Base-by-base conservation (phyloP, 2,329 filamentous ascomycete species). In the Nannizziopsis barbatae region DNA sequence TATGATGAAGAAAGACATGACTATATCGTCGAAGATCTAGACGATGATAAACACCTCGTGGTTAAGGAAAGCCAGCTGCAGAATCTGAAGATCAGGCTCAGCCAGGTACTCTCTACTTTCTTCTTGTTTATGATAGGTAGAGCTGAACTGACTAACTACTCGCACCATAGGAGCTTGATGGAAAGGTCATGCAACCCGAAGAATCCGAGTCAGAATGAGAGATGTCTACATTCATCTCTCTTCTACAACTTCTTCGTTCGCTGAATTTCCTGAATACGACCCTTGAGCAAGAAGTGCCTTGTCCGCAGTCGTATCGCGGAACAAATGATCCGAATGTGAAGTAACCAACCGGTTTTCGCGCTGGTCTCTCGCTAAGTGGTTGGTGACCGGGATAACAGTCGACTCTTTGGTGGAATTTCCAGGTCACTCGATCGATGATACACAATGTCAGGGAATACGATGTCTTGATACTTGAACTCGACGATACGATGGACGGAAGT, bases 1-100 rank as follows among this genome's bases (percentile, higher is more conserved):
- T 71, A 71, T 55, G 69, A 72, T 51, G 65, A 70, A 53, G 66
- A 70, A 47, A 57, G 62, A 42, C 68, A 71, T 50, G 69, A 71
- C 55, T 72, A 70, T 50, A 70, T 72, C 32, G 67, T 72, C 42
- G 69, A 72, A 50, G 69, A 72, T 42, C 54, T 72, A 5, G 69
- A 71, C 47, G 69, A 71, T 53, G 66, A 71, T 46, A 62, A 66
- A 8, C 67, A 66, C 36, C 55, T 72, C 1, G 68, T 72, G 1
- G 67, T 72, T 45, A 71, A 71, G 47, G 69, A 71, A 52, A 70
- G 62, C 48, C 68, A 71, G 55, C 55, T 72, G 5, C 58, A 62
- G 51, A 65, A 66, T 27, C 48, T 72, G 44, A 72, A 72, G 51
- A 56, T 55, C 5, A 58, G 67, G 39, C 53, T 72, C 33, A 67